phyloP scores from a whole-genome alignment of 78 protist species.

The Chrysochromulina tobinii region DNA sequence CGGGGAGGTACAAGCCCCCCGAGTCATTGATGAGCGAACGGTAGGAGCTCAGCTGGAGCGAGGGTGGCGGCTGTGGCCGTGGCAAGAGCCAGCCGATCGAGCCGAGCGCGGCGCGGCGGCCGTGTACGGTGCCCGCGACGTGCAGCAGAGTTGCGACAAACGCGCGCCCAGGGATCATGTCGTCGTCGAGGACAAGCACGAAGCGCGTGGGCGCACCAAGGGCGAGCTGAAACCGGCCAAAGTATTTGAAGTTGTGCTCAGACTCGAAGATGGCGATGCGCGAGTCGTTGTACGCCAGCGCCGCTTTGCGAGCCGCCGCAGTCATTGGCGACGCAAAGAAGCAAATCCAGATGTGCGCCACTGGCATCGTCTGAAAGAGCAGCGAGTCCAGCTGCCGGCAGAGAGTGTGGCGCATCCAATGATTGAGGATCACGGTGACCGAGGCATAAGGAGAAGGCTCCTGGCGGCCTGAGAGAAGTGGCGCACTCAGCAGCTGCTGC shows the following conservation, averaged over 20 bases:
- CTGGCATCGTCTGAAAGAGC: neutral
- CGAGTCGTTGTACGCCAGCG: neutral
- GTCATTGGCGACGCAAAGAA: neutral
- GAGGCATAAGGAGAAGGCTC: neutral
- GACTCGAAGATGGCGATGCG: neutral
- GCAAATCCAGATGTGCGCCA: neutral
- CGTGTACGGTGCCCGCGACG: neutral
- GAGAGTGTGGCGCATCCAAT: neutral
- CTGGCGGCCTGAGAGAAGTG: neutral
- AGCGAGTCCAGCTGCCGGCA: slow-evolving; percentile 10
- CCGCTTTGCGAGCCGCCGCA: neutral
- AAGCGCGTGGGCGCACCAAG: neutral
- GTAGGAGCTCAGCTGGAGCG: neutral
- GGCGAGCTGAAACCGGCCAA: neutral
- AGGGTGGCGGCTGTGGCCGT: neutral
- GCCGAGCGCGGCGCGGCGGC: neutral
- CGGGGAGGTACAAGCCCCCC: slow-evolving; percentile 17
- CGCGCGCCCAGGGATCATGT: neutral
- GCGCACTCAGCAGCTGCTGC: too few species aligned
- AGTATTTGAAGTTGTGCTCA: neutral
- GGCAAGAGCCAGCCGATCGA: slow-evolving; percentile 27
- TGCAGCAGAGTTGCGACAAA: neutral
- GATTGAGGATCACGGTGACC: slow-evolving; percentile 3
- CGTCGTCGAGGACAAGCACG: neutral
- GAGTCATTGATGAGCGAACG: neutral